Percentiles rank a stretch among this genome's conserved stretches.
Conservation (phyloP, 1,139 yeast species). For the Yarrowia galli region DNA sequence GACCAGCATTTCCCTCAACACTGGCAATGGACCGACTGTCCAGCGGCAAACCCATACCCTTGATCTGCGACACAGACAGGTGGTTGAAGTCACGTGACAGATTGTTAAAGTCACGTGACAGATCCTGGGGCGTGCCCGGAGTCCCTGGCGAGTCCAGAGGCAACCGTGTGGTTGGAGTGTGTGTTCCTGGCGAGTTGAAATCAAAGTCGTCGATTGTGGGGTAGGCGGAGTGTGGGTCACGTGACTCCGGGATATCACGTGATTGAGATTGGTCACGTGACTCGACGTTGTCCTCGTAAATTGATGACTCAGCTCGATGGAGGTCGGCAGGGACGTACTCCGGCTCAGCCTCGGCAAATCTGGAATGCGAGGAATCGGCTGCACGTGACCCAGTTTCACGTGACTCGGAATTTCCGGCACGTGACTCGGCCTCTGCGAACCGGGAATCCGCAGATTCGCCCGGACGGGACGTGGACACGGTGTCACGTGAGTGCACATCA, state of each 20-base stretch:
- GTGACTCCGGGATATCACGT: background rate
- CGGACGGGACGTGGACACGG: no score
- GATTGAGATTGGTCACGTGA: background rate
- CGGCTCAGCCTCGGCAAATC: background rate
- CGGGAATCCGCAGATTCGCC: no score
- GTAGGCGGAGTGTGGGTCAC: background rate
- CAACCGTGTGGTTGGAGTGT: background rate
- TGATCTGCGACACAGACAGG: background rate
- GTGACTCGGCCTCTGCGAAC: background rate
- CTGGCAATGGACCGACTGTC: conserved; percentile 8
- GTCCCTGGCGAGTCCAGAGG: background rate
- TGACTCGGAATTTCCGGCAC: background rate
- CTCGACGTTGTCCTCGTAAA: background rate
- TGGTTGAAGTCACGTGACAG: conserved; percentile 20
- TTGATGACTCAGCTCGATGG: background rate
- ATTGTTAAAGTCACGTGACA: background rate
- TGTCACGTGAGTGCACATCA: background rate
- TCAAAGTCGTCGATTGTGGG: conserved; percentile 6
- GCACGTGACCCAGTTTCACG: background rate
- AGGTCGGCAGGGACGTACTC: background rate
- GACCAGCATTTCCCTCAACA: background rate
- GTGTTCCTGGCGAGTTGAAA: background rate
- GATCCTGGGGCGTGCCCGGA: background rate
- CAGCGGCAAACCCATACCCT: conserved; percentile 24
- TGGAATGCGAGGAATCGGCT: background rate